Evolutionary conservation across 345 rosid species (phyloP), one percentile per base, ranked within the genome.

Genomic region (Orychophragmus violaceus): DNA sequence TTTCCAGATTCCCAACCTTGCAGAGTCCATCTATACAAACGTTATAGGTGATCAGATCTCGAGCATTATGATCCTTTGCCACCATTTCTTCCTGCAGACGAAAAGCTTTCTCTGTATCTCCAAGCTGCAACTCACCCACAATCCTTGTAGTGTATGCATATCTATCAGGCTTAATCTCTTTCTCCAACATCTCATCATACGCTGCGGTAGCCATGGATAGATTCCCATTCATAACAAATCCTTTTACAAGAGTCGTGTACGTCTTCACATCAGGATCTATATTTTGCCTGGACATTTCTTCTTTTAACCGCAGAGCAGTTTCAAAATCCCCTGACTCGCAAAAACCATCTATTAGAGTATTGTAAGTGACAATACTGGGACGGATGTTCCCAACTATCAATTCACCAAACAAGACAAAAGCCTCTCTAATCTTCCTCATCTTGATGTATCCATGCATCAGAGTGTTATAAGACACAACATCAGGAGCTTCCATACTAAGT

Each of bases 391-490:
- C 63, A 33, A 14, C 62, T 62, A 74, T 74, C 63, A 88, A 76
- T 65, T 83, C 87, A 46, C 78, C 76, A 62, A 88, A 81, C 83
- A 88, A 62, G 68, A 71, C 80, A 70, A 85, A 82, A 46, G 92
- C 87, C 72, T 84, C 87, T 49, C 50, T 69, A 35, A 78, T 61
- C 72, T 82, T 74, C 57, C 88, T 84, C 25, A 68, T 39, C 70
- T 79, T 83, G 59, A 88, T 77, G 66, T 83, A 84, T 21, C 96
- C 85, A 69, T 77, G 69, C 57, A 89, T 80, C 24, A 86, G 69
- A 59, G 82, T 80, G 75, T 86, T 86, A 70, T 83, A 86, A 19
- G 96, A 86, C 70, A 89, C 66, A 64, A 89, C 65, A 70, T 86
- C 87, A 6, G 87, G 88, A 35, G 18, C 48, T 45, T 74, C 48